phyloP scores from a whole-genome alignment of 805 yeast species.

The Naumovozyma baii region DNA sequence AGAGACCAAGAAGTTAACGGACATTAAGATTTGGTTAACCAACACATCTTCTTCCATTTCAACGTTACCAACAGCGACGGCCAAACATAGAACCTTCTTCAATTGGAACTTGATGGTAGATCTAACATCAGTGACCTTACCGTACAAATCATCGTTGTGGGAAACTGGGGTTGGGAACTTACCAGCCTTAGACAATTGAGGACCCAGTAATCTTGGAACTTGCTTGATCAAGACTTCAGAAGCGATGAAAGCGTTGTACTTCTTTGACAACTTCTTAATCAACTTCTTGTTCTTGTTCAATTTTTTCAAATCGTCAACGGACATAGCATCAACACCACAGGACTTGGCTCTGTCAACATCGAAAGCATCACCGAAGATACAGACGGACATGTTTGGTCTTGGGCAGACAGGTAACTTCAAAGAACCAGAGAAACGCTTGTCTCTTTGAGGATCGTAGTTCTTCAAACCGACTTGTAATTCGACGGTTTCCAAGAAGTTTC shows the following conservation, averaged over 20 bases:
- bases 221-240: conserved; percentile 98
- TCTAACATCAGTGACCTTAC: conserved; percentile 93
- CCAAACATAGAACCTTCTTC: conserved; percentile 98
- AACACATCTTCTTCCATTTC: conserved; percentile 97
- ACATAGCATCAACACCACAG: conserved; percentile 98
- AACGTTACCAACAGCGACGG: conserved; percentile 99
- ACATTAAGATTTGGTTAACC: conserved; percentile 96
- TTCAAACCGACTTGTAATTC: conserved; percentile 99
- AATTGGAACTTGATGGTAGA: conserved; percentile 99
- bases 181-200: conserved; percentile 99
- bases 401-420: conserved; percentile 97
- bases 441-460: conserved; percentile 99
- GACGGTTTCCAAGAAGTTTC: conserved; percentile 99
- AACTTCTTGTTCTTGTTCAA: conserved; percentile 99
- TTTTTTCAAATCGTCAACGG: conserved; percentile 99
- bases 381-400: conserved; percentile 99
- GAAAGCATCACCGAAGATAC: conserved; percentile 99
- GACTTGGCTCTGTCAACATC: conserved; percentile 99
- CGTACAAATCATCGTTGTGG: conserved; percentile 95
- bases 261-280: conserved; percentile 99
- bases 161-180: conserved; percentile 99
- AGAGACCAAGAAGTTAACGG: conserved; percentile 98
- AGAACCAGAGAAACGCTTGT: conserved; percentile 99
- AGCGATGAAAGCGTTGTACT: conserved; percentile 98
- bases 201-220: conserved; percentile 99